Evolutionary conservation across 352 stramenopile genomes (phyloP), one percentile per base, ranked within the genome.

Genomic region (Phytophthora rubi): DNA sequence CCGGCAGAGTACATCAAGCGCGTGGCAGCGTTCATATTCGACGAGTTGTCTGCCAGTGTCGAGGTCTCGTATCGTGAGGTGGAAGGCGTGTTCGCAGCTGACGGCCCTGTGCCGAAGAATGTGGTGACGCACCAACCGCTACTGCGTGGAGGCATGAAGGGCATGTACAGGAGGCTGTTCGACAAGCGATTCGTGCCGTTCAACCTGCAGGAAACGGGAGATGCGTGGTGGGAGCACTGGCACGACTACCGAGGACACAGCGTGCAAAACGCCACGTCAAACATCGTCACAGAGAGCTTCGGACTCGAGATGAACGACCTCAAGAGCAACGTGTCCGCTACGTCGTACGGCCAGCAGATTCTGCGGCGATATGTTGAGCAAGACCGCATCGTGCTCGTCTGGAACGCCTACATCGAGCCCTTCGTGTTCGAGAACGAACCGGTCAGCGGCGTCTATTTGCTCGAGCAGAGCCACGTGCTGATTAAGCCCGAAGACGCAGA

Each of bases 301-400:
- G 77, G 81, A 13, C 26, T 89, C 16, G 81, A 89, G 62, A 70
- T 88, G 61, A 61, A 71, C 8, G 78, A 71, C 9, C 54, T 67
- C 48, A 80, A 52, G 68, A 86, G 81, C 54, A 79, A 75, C 53
- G 86, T 70, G 16, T 71, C 70, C 16, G 78, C 73, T 30, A 66
- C 76, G 39, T 87, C 86, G 52, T 76, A 80, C n/a, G 73, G 82
- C 5, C 75, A 87, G 66, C 77, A 89, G 49, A 76, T 91, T 61
- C 56, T 88, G 30, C 75, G 76, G 4, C 80, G 83, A n/a, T 80
- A 85, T 59, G 73, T 86, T 8, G 81, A 89, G 32, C 53, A 80
- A 26, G 77, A 83, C 59, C 83, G 81, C 57, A 69, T 88, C 18
- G 74, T 91, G 57, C 81, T 88, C 49, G 80, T 88, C 26, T 91